Conservation (phyloP, 345 rosid species). For the Eucalyptus melliodora region DNA sequence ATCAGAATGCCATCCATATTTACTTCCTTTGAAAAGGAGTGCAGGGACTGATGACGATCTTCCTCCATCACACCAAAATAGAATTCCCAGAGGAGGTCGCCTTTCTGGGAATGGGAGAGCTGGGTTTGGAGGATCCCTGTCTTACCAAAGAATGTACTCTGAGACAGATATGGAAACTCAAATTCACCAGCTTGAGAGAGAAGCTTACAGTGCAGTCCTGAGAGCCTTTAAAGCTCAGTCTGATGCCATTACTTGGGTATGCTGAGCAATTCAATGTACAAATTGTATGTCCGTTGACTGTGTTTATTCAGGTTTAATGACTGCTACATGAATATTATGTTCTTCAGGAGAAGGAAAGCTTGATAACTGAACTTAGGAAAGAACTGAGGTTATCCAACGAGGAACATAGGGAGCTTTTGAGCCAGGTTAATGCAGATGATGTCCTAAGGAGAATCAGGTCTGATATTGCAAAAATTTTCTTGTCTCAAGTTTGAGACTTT, state of each 20-base stretch:
- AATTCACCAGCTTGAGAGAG: constrained; percentile 82
- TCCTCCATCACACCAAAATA: constrained; percentile 61
- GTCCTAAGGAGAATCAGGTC: constrained; percentile 62
- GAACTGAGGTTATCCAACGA: constrained; percentile 77
- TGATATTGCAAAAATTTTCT: not conserved
- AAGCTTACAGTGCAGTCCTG: constrained; percentile 68
- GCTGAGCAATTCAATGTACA: not conserved
- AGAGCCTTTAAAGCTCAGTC: constrained; percentile 95
- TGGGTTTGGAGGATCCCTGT: constrained; percentile 22
- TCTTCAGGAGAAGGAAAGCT: constrained; percentile 79
- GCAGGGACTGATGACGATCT: constrained; percentile 89
- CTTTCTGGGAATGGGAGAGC: constrained; percentile 59
- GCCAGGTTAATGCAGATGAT: constrained; percentile 66
- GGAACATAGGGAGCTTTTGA: constrained; percentile 84
- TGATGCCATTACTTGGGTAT: constrained; percentile 95
- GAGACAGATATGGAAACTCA: constrained; percentile 83
- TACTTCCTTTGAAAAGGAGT: not conserved
- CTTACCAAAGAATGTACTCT: constrained; percentile 59
- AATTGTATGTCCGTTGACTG: constrained; percentile 2
- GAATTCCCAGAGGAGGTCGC: constrained; percentile 53
- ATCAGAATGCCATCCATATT: not conserved
- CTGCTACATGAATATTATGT: constrained; percentile 11
- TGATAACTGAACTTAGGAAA: constrained; percentile 78
- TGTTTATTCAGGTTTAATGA: constrained; percentile 14
- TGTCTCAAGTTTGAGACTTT: not conserved